Evolutionary conservation across 1,139 yeast species (phyloP).

Genomic region (Saccharomyces pastorianus): DNA sequence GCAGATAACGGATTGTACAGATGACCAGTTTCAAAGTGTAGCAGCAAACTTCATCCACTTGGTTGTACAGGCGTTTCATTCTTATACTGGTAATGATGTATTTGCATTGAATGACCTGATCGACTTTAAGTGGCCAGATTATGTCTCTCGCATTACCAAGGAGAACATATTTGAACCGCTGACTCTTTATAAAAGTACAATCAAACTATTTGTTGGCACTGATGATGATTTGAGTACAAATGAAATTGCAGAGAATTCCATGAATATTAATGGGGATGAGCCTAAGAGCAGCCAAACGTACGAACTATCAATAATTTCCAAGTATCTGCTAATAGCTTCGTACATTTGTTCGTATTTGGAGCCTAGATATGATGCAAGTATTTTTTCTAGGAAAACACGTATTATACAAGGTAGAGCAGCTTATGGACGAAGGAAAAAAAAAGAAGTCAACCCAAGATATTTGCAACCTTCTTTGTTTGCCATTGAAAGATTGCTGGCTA

Average conservation of each 20-base stretch:
- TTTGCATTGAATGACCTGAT: constrained; percentile 24
- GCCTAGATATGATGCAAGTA: constrained; percentile 51
- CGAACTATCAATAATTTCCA: constrained; percentile 48
- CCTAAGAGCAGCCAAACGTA: constrained; percentile 18
- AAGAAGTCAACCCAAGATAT: constrained; percentile 48
- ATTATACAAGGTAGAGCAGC: constrained; percentile 37
- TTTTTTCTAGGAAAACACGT: constrained; percentile 52
- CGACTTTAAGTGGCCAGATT: constrained; percentile 28
- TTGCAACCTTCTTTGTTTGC: constrained; percentile 58
- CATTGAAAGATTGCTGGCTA: constrained; percentile 61
- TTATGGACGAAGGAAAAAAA: constrained; percentile 36
- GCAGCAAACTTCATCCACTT: constrained; percentile 24
- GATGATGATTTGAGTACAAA: constrained; percentile 21
- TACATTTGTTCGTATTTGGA: constrained; percentile 65
- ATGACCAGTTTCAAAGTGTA: constrained; percentile 12
- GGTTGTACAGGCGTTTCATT: constrained; percentile 28
- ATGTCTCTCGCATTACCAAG: constrained; percentile 15
- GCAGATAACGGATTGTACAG: constrained; percentile 11
- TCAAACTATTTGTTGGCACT: constrained; percentile 19
- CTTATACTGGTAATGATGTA: constrained; percentile 30
- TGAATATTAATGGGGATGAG: constrained; percentile 12
- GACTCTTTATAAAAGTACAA: constrained; percentile 21
- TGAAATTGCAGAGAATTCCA: constrained; percentile 6
- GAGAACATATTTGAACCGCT: constrained; percentile 22
- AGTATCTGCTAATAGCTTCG: constrained; percentile 58